These are phyloP conservation scores for Ilyonectria mors-panacis DNA, from an alignment of 2,329 filamentous ascomycete genomes.

Conservation along the genomic window DNA sequence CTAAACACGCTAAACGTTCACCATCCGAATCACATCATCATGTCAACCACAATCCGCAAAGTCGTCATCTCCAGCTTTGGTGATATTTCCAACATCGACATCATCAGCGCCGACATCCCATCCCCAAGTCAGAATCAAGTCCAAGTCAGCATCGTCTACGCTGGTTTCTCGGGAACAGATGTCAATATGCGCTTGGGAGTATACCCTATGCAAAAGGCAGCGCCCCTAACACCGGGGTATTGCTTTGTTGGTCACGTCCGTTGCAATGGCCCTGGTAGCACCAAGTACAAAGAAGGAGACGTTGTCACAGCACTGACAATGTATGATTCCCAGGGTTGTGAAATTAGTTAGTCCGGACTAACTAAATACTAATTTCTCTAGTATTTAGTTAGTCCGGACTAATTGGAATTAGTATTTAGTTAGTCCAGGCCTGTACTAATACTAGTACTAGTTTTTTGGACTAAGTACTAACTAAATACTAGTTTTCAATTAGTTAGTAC, in stretches of 20 bases:
- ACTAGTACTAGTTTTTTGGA: no score
- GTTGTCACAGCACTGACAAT: constrained; percentile 54
- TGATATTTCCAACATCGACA: constrained; percentile 54
- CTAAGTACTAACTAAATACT: no score
- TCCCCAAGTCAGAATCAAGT: constrained; percentile 60
- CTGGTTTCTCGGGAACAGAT: constrained; percentile 63
- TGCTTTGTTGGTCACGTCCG: constrained; percentile 60
- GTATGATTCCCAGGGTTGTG: constrained; percentile 57
- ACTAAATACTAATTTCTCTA: no score
- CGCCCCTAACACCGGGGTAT: constrained; percentile 65
- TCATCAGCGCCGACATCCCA: constrained; percentile 52
- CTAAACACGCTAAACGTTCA: no score
- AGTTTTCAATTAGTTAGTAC: not conserved
- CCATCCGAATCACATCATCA: constrained; percentile 15
- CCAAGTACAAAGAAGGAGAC: constrained; percentile 51
- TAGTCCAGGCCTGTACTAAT: no score
- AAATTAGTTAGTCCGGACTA: no score
- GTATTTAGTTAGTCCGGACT: no score
- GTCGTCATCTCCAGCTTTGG: constrained; percentile 60
- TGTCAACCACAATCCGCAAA: constrained; percentile 54
- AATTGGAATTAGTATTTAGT: no score
- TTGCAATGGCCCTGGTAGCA: constrained; percentile 52
- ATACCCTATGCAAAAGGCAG: constrained; percentile 61
- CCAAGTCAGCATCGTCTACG: constrained; percentile 62
- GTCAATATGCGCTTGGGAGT: constrained; percentile 63